Conservation (phyloP, 2,329 filamentous ascomycete species). For the Aspergillus vadensis region DNA sequence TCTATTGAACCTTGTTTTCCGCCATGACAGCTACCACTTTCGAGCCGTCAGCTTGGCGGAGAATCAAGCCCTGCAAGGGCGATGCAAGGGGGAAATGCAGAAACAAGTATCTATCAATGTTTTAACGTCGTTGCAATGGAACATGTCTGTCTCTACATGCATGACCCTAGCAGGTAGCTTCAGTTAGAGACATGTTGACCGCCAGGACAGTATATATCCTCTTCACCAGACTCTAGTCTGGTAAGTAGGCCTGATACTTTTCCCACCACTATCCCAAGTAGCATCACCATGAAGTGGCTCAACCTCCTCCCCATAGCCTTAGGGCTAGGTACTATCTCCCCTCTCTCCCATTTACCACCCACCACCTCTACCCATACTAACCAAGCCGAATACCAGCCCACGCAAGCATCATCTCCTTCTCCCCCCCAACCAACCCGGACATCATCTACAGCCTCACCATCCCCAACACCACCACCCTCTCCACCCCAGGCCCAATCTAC, state of each 20-base stretch:
- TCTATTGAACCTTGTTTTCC: too few relatives aligned
- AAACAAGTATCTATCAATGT: too few relatives aligned
- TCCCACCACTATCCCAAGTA: background rate
- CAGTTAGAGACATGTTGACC: too few relatives aligned
- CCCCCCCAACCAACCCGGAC: constrained; percentile 19
- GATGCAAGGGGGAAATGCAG: background rate
- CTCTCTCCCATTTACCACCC: too few relatives aligned
- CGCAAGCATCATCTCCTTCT: constrained; percentile 20
- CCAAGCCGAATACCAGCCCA: background rate
- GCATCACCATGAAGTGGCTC: background rate
- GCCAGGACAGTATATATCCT: too few relatives aligned
- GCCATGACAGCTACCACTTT: background rate
- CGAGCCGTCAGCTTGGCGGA: background rate
- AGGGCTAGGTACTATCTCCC: background rate
- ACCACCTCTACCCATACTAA: background rate
- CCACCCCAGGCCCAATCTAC: constrained; percentile 59
- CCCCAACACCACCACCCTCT: constrained; percentile 52
- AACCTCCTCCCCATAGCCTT: background rate
- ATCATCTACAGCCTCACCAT: constrained; percentile 56
- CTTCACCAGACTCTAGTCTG: too few relatives aligned
- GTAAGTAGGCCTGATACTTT: too few relatives aligned
- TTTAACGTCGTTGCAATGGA: background rate
- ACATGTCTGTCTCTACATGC: background rate
- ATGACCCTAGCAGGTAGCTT: too few relatives aligned
- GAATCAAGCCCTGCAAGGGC: constrained; percentile 1